phyloP scores from a whole-genome alignment of 257 asterid genomes.

The Penstemon davidsonii region DNA sequence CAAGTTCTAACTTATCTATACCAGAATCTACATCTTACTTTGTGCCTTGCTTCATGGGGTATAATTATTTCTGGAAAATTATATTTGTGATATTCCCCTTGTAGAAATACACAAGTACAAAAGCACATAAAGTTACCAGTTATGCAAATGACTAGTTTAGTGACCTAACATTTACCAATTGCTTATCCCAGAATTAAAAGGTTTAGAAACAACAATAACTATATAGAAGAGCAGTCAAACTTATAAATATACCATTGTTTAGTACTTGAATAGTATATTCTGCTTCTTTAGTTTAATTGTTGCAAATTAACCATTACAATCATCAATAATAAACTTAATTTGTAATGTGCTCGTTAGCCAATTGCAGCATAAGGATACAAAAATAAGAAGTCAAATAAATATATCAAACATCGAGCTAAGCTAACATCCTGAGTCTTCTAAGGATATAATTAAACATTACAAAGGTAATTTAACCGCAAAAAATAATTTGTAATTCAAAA shows the following conservation, averaged over 20 bases:
- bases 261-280: not conserved
- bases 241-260: not conserved
- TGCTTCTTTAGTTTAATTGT: not conserved
- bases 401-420: not conserved
- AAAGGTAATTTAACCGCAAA: not conserved
- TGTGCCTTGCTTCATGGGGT: not conserved
- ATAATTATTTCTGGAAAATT: not conserved
- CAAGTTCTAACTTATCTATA: not conserved
- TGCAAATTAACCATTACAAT: not conserved
- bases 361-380: not conserved
- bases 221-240: constrained; percentile 5
- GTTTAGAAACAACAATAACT: constrained; percentile 4
- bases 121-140: not conserved
- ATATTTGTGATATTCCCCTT: not conserved
- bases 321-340: not conserved
- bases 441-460: not conserved
- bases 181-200: not conserved
- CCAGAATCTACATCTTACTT: not conserved
- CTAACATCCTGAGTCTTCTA: constrained; percentile 8
- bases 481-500: not conserved
- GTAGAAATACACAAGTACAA: not conserved
- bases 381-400: not conserved
- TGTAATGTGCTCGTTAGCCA: not conserved
- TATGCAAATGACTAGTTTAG: not conserved
- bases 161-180: not conserved